Evolutionary conservation across 768 basidiomycete species (phyloP).

Genomic region (Pisolithus orientalis): DNA sequence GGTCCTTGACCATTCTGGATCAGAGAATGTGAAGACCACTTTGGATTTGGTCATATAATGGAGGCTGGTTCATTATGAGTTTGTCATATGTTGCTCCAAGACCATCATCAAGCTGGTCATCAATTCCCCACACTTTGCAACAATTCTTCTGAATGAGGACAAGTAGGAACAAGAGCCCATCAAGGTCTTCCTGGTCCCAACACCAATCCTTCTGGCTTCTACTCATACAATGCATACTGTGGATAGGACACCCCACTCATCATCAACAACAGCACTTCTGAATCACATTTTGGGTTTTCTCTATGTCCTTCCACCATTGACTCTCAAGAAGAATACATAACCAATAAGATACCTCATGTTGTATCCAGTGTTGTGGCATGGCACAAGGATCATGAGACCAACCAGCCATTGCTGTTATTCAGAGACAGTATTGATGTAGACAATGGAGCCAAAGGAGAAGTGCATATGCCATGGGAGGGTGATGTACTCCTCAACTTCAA

Average conservation of each 20-base stretch:
- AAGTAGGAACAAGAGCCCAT: neutral
- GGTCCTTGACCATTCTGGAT: too few species aligned
- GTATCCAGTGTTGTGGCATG: constrained; percentile 72
- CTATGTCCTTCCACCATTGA: constrained; percentile 28
- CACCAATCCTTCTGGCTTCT: constrained; percentile 28
- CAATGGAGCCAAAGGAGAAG: constrained; percentile 71
- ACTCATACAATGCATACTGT: constrained; percentile 49
- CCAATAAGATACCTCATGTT: constrained; percentile 38
- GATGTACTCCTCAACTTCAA: constrained; percentile 91
- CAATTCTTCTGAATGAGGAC: too few species aligned
- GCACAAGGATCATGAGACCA: constrained; percentile 85
- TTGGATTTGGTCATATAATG: too few species aligned
- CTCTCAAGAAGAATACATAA: neutral
- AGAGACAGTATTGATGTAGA: constrained; percentile 86
- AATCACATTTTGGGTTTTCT: constrained; percentile 79
- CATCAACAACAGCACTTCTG: constrained; percentile 86
- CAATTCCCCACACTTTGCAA: too few species aligned
- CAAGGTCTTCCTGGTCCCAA: constrained; percentile 5
- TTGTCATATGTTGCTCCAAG: too few species aligned
- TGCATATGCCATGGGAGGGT: constrained; percentile 86
- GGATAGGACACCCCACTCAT: constrained; percentile 57
- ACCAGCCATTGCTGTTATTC: constrained; percentile 78
- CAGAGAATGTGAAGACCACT: too few species aligned
- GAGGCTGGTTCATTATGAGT: too few species aligned
- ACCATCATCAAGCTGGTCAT: too few species aligned